These are phyloP conservation scores for Exobasidium cylindrosporum DNA, from an alignment of 1,284 basidiomycete genomes.

Conservation along the genomic window DNA sequence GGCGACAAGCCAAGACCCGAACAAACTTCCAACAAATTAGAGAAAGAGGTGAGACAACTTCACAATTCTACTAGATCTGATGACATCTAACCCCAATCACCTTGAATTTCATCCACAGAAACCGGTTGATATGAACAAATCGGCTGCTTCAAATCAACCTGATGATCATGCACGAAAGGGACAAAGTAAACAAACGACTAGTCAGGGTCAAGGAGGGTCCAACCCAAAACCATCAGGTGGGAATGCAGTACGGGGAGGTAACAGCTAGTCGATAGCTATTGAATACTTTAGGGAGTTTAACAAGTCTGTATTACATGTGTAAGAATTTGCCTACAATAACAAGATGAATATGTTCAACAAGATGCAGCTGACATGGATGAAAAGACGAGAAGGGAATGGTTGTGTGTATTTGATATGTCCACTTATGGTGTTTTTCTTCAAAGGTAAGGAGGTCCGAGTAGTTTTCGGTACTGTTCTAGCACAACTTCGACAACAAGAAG, in stretches of 20 bases:
- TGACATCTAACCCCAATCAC: no score
- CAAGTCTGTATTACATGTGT: not conserved
- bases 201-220: not conserved
- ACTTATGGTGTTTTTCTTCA: no score
- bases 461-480: slow-evolving; percentile 30
- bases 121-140: slow-evolving; percentile 4
- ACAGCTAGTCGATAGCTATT: not conserved
- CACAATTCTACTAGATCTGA: not conserved
- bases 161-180: not conserved
- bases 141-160: not conserved
- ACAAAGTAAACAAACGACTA: not conserved
- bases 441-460: slow-evolving; percentile 47
- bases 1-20: slow-evolving; percentile 4
- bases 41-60: slow-evolving; percentile 4
- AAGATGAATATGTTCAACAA: not conserved
- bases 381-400: not conserved
- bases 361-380: not conserved
- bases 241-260: not conserved
- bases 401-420: no score
- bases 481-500: slow-evolving; percentile 62
- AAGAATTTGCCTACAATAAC: not conserved
- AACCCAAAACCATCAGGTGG: not conserved
- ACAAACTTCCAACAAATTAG: slow-evolving; percentile 5
- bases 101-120: not conserved
- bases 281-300: not conserved